phyloP scores from a whole-genome alignment of 345 rosid genomes.

The Eucalyptus tenuipes region DNA sequence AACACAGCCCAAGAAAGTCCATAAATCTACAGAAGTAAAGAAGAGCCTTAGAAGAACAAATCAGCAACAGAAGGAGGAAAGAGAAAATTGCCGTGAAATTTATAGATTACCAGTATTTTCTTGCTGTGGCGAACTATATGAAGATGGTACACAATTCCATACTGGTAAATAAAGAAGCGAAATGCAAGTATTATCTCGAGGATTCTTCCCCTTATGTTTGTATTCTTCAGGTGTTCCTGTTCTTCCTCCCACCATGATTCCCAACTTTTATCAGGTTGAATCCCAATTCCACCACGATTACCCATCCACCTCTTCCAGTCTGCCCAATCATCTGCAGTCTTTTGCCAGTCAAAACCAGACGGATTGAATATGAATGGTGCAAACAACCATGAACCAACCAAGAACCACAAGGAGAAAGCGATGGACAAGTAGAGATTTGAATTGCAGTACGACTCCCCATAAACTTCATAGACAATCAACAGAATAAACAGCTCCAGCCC shows the following conservation, averaged over 20 bases:
- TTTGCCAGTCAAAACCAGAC: constrained; percentile 97
- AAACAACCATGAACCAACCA: constrained; percentile 90
- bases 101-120: constrained; percentile 42
- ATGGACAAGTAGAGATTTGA: constrained; percentile 59
- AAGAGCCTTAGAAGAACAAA: not conserved
- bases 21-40: constrained; percentile 46
- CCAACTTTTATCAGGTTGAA: constrained; percentile 67
- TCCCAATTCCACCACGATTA: constrained; percentile 93
- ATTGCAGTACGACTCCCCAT: constrained; percentile 61
- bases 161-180: constrained; percentile 87
- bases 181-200: constrained; percentile 66
- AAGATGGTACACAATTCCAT: constrained; percentile 95
- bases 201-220: constrained; percentile 60
- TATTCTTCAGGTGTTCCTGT: constrained; percentile 70
- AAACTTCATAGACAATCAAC: constrained; percentile 62
- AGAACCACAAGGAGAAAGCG: constrained; percentile 87
- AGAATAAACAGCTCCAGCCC: constrained; percentile 73
- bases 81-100: not conserved
- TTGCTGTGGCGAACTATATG: constrained; percentile 62
- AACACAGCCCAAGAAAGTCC: constrained; percentile 83
- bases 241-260: constrained; percentile 98
- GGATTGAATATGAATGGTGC: constrained; percentile 94
- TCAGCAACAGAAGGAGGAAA: not conserved
- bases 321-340: constrained; percentile 96
- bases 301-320: constrained; percentile 99